Conservation (phyloP, 352 stramenopile genomes). For the Phytophthora pluvialis region DNA sequence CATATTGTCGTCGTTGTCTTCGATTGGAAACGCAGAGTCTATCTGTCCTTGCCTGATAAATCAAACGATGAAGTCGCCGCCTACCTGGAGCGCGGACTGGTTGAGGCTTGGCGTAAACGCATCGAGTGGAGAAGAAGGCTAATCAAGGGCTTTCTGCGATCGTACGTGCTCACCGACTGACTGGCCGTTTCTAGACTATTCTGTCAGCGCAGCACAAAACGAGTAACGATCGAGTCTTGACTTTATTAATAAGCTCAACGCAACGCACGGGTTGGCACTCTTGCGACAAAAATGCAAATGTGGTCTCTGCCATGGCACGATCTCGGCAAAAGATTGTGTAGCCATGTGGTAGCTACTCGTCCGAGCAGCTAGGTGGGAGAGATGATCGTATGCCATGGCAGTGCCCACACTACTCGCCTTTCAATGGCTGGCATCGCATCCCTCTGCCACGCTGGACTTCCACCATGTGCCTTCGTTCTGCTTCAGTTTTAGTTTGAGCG, state of each 20-base stretch:
- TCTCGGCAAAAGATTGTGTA: neutral
- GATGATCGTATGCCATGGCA: slow-evolving; percentile 1
- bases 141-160: no score
- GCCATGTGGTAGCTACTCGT: neutral
- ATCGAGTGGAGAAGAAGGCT: neutral
- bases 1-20: neutral
- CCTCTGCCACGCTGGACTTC: slow-evolving; percentile 24
- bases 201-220: neutral
- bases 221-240: neutral
- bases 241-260: no score
- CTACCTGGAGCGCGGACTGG: no score
- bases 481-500: slow-evolving; percentile 34
- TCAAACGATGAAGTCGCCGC: no score
- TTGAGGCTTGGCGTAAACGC: neutral
- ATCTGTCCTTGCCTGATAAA: neutral
- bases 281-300: no score
- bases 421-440: slow-evolving; percentile 8
- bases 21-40: neutral
- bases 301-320: no score
- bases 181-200: neutral
- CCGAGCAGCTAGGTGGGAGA: neutral
- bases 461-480: neutral
- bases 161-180: no score
- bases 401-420: neutral
- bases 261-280: no score